phyloP scores from a whole-genome alignment of 257 asterid genomes.

The Solanum peruvianum region DNA sequence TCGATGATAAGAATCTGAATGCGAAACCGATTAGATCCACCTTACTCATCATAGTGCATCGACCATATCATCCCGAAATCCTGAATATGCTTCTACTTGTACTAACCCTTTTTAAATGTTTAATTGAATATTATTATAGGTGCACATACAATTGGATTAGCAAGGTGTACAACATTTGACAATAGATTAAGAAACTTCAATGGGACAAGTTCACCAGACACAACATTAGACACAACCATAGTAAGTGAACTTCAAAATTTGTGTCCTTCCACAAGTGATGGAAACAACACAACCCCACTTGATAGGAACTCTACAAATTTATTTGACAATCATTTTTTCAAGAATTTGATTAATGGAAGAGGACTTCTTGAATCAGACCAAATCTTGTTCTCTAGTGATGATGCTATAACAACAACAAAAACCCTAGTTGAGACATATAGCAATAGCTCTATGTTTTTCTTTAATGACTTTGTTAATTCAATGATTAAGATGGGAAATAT shows the following conservation, averaged over 20 bases:
- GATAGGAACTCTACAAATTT: conserved; percentile 49
- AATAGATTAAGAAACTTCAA: conserved; percentile 49
- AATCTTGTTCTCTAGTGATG: conserved; percentile 27
- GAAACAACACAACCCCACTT: conserved; percentile 50
- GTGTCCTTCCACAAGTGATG: conserved; percentile 45
- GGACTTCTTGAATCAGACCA: conserved; percentile 72
- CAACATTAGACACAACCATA: conserved; percentile 32
- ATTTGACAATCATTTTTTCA: conserved; percentile 64
- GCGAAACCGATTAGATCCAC: too few species aligned
- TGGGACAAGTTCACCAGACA: conserved; percentile 63
- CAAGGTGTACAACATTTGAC: conserved; percentile 53
- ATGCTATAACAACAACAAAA: conserved; percentile 26
- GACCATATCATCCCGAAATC: too few species aligned
- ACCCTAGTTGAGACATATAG: conserved; percentile 37
- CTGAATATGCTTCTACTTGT: background rate
- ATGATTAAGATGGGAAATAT: conserved; percentile 72
- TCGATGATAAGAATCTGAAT: too few species aligned
- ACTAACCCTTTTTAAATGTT: background rate
- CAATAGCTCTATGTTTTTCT: conserved; percentile 29
- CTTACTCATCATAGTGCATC: too few species aligned
- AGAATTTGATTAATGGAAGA: conserved; percentile 39
- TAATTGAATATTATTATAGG: conserved; percentile 16
- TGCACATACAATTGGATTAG: conserved; percentile 59
- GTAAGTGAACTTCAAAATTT: conserved; percentile 33
- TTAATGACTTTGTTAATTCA: conserved; percentile 40